These are phyloP conservation scores for Antarctomyces pellizariae DNA, from an alignment of 495 filamentous ascomycete species.

Conservation along the genomic window DNA sequence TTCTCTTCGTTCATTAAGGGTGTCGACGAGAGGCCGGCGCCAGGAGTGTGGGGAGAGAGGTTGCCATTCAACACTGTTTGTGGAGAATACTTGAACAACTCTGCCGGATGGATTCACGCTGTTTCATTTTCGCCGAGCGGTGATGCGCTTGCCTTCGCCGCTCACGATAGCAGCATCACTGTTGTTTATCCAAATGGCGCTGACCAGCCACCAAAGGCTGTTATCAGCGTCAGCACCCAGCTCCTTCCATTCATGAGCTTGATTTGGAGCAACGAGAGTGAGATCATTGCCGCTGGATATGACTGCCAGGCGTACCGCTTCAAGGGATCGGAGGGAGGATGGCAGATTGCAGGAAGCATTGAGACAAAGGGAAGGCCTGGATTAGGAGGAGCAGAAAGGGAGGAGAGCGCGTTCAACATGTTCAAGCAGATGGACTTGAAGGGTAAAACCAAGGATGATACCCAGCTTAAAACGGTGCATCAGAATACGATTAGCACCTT, in stretches of 20 bases:
- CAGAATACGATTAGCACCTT: conserved; percentile 88
- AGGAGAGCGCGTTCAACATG: conserved; percentile 84
- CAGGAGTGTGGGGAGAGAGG: conserved; percentile 80
- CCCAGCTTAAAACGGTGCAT: conserved; percentile 83
- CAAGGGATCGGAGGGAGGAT: conserved; percentile 56
- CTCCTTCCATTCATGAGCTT: conserved; percentile 75
- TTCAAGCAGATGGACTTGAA: conserved; percentile 97
- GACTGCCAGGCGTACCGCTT: conserved; percentile 92
- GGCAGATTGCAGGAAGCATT: conserved; percentile 65
- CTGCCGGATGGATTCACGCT: conserved; percentile 87
- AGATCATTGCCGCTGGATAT: conserved; percentile 90
- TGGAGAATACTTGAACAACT: conserved; percentile 85
- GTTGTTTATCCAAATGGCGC: conserved; percentile 86
- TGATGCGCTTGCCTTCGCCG: conserved; percentile 70
- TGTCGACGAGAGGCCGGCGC: conserved; percentile 66
- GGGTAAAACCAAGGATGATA: conserved; percentile 72
- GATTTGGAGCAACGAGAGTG: conserved; percentile 76
- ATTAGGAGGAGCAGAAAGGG: conserved; percentile 20
- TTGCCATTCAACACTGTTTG: conserved; percentile 96
- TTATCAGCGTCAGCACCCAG: conserved; percentile 73
- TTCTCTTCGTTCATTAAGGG: conserved; percentile 94
- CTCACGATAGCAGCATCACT: conserved; percentile 88
- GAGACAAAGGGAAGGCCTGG: conserved; percentile 53
- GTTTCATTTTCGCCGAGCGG: conserved; percentile 81
- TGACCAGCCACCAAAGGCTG: conserved; percentile 71